Base-by-base conservation (phyloP, 768 basidiomycete genomes). In the Pisolithus marmoratus region DNA sequence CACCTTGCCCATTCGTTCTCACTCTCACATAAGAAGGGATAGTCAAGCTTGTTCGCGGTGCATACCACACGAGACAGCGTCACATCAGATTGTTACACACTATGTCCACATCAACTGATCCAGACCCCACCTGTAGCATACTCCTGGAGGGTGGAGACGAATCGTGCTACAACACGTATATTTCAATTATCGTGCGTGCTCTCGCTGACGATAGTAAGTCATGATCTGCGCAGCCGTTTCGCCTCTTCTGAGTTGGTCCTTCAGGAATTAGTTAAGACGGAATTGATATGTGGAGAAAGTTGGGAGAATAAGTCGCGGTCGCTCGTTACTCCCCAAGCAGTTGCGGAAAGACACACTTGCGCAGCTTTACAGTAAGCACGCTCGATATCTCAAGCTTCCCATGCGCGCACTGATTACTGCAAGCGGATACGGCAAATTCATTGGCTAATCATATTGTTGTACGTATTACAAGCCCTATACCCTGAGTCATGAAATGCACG, bases 21-120 rank as follows among this genome's bases (percentile, higher is more conserved):
- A 15, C 85, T 89, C 47, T 87, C 94, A 5, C 73, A 78, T 54
- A 65, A 63, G 48, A 73, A 84, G 55, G 74, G 79, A 37, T 4
- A 90, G 83, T 92, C 50, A 97, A 96, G 68, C 85, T 97, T 45
- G 94, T 96, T 27, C 82, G 94, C 23, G 94, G 94, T 0, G 94
- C 94, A 2, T 97, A 97, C 75, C 82, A 0, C 80, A 87, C 52
- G 94, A 96, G 62, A 55, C 79, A 24, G 70, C 75, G 5, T 81
- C 81, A 2, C 34, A 36, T 53, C 11, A 69, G 70, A 1, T 61
- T 70, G 19, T 19, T 29, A 12, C 51, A 52, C 38, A 49, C 53
- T 23, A 60, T 62, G 4, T 80, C 81, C 1, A 81, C 83, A 52
- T 85, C 84, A 0, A 78, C 78, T 0, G 84, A 84, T 46, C 54